Base-by-base conservation (phyloP, 352 stramenopile species). In the Phytophthora macrochlamydospora region DNA sequence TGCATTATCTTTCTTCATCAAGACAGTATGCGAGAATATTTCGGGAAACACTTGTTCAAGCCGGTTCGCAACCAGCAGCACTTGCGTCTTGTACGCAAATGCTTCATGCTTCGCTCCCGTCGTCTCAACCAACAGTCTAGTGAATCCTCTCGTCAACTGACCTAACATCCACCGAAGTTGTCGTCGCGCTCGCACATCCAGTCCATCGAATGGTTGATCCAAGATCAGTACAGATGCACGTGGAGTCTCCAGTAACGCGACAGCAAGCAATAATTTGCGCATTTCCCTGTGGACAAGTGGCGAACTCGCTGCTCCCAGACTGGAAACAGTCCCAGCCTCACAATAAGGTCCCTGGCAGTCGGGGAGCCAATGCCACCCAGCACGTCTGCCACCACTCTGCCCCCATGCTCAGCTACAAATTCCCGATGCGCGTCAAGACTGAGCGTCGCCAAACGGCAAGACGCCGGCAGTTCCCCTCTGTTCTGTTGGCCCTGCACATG, bases 231-330 rank as follows among this genome's bases (percentile, higher is more conserved):
- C 75, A 5, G 77, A 78, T 7, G 76, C 79, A 48, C 70, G 73
- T 1, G 94, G 94, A 30, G 81, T 83, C 18, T 78, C 62, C 6
- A 96, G 77, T 29, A 98, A 70, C 28, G 92, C 86, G 38, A 88
- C 67, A 1, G 95, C 91, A 9, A 98, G 78, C 64, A 98, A 58
- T 14, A 98, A 70, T 58, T 98, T 98, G 28, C 93, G 87, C 76
- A 98, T 95, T 78, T 98, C 90, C 94, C 93, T 3, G 91, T 98
- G 38, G 86, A 97, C 32, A 98, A 78, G 46, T 95, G 89, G 29
- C 67, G 56, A n/a, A 98, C 81, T 38, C 70, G 63, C 55, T 92
- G 83, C 53, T 92, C 83, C 71, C 96, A 90, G 1, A 97, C 76
- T 1, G 89, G 90, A 62, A 87, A 98, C n/a, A 98, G 74, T 12